Conservation (phyloP, 441 rosid species). For the Populus hybrid region DNA sequence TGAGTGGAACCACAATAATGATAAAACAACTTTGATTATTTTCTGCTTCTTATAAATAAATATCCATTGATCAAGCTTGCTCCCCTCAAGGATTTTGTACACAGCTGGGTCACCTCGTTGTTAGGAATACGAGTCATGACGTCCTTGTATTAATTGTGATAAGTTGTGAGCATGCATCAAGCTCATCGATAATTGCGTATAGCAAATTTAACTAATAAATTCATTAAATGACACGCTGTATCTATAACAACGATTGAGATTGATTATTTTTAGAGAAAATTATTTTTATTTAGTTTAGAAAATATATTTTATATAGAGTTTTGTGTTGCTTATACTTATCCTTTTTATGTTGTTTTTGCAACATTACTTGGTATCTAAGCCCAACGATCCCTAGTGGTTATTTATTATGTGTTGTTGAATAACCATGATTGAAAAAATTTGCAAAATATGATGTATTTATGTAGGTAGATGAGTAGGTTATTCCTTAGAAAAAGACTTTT, state of each 20-base stretch:
- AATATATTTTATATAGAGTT: background rate
- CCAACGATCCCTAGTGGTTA: too few species aligned
- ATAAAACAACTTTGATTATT: background rate
- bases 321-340: background rate
- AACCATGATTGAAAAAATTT: fast-evolving
- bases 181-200: background rate
- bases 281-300: too few species aligned
- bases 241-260: background rate
- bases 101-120: background rate
- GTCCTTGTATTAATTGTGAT: background rate
- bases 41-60: too few species aligned
- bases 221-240: background rate
- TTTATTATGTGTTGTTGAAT: too few species aligned
- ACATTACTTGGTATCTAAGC: background rate
- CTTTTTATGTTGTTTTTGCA: background rate
- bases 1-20: background rate
- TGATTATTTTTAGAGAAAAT: background rate
- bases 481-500: fast-evolving
- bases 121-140: background rate
- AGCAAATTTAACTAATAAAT: background rate
- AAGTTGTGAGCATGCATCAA: background rate
- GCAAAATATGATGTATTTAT: fast-evolving
- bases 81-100: background rate
- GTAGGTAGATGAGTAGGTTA: too few species aligned
- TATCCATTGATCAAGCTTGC: background rate